Evolutionary conservation across 2,329 filamentous ascomycete genomes (phyloP), one percentile per base, ranked within the genome.

Genomic region (Ramularia endophylla): DNA sequence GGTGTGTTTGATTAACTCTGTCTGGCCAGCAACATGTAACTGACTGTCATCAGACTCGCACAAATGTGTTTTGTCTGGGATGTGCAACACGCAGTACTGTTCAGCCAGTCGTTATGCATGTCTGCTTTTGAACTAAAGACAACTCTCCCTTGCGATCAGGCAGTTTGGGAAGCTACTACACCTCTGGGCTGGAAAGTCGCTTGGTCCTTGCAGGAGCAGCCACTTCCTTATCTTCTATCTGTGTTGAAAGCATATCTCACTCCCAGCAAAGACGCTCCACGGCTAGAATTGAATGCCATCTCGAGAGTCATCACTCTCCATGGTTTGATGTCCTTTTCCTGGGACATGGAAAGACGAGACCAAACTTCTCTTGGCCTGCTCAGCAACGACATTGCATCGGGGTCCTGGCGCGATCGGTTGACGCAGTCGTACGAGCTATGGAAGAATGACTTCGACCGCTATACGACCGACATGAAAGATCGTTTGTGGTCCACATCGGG

Each of bases 21-120:
- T 11, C 6, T 25, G 22, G 11, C 11, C 6, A 11, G 11, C 22
- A n/a, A n/a, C n/a, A n/a, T 11, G 22, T 6, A 25, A 11, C 22
- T 25, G 22, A 25, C 6, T 6, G 22, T 25, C 6, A 25, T 6
- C 6, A 25, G 22, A 38, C 60, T 78, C 0, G 75, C 77, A 0
- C 68, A 80, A 28, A 64, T 79, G 4, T 81, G 77, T 53, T 83
- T 82, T 55, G 75, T 81, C 65, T 81, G 78, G 78, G 78, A 81
- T 49, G 79, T 76, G 0, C 77, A 81, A 40, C 77, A 81, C 45
- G 77, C 78, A 0, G 75, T 81, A 0, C 64, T 81, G 0, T 81
- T 81, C 56, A 80, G 75, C n/a, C 78, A 81, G 53, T 79, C 75
- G 4, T 67, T 82, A 0, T 81, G 78, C 59, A 81, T 81, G 77